Conservation (phyloP, 495 filamentous ascomycete species). For the Chaetomidium leptoderma region DNA sequence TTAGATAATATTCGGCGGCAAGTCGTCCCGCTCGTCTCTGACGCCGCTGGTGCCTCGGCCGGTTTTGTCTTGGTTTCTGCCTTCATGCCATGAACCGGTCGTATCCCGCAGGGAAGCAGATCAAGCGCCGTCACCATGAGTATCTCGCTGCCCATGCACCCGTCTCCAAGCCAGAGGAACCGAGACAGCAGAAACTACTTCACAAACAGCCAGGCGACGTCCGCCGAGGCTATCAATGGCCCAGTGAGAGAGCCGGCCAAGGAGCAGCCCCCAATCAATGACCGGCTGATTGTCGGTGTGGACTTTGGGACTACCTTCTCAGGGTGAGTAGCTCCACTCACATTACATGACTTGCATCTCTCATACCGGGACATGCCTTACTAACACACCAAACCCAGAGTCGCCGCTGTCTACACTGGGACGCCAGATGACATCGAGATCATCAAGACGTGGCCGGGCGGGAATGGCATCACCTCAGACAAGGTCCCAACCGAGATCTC, state of each 20-base stretch:
- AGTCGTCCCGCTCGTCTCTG: slow-evolving; percentile 5
- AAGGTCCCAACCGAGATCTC: slow-evolving; percentile 63
- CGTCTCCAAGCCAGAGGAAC: slow-evolving; percentile 45
- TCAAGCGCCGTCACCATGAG: slow-evolving; percentile 34
- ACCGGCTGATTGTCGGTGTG: slow-evolving; percentile 60
- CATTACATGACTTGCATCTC: background rate
- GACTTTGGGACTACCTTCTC: slow-evolving; percentile 71
- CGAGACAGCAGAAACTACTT: slow-evolving; percentile 54
- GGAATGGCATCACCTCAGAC: slow-evolving; percentile 66
- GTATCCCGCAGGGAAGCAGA: background rate
- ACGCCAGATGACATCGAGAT: slow-evolving; percentile 75
- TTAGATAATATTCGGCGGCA: background rate
- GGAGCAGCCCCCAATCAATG: slow-evolving; percentile 44
- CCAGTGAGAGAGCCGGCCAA: slow-evolving; percentile 49
- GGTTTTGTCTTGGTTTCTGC: background rate
- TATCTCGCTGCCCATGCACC: slow-evolving; percentile 47
- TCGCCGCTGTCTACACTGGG: slow-evolving; percentile 69
- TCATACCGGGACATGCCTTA: background rate
- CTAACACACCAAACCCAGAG: slow-evolving; percentile 42
- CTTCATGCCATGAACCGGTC: slow-evolving; percentile 9
- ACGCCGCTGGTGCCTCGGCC: background rate
- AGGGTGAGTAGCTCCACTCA: slow-evolving; percentile 45
- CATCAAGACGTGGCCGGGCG: slow-evolving; percentile 77
- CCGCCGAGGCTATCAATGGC: slow-evolving; percentile 53
- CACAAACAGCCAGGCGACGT: slow-evolving; percentile 36